Conservation (phyloP, 2,329 filamentous ascomycete species). For the Cytospora chrysosperma region DNA sequence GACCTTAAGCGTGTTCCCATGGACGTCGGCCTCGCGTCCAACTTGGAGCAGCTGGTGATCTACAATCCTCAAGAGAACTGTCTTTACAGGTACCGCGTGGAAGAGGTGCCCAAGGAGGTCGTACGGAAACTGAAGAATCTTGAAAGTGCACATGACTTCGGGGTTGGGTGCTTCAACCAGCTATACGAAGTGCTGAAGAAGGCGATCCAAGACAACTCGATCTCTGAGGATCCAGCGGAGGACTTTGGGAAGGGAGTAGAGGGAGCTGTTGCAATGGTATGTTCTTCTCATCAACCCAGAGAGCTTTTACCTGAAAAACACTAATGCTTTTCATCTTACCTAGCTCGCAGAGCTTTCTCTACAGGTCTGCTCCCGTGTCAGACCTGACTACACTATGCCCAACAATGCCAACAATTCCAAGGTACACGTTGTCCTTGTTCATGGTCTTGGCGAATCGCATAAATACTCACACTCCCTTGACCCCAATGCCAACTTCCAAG, state of each 20-base stretch:
- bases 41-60: neutral
- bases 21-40: too few species aligned
- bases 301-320: neutral
- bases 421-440: neutral
- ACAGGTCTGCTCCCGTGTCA: neutral
- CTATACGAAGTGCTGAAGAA: neutral
- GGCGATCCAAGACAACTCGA: neutral
- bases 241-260: neutral
- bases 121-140: neutral
- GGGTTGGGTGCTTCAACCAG: neutral
- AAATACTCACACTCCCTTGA: neutral
- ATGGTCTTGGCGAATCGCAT: neutral
- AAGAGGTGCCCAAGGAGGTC: neutral
- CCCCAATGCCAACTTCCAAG: neutral
- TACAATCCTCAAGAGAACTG: neutral
- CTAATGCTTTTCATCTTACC: neutral
- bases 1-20: neutral
- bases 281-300: neutral
- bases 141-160: neutral
- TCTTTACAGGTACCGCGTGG: neutral
- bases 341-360: slow-evolving; percentile 4
- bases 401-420: neutral
- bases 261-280: neutral
- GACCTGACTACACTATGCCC: neutral
- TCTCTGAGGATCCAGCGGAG: neutral